phyloP scores from a whole-genome alignment of 805 yeast species.

The Barnettozyma californica region DNA sequence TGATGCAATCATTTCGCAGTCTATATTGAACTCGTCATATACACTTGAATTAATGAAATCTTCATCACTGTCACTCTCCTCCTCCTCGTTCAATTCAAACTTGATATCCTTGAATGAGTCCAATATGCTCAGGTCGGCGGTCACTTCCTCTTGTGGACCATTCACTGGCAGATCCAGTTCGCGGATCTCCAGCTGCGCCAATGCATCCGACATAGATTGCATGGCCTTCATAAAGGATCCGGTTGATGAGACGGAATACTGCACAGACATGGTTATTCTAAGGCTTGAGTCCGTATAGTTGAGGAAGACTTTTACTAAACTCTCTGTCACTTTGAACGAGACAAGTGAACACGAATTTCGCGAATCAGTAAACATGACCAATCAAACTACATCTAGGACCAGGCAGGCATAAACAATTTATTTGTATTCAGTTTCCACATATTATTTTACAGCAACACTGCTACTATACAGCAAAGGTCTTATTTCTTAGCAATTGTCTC shows the following conservation, averaged over 20 bases:
- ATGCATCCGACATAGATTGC: conserved; percentile 57
- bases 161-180: conserved; percentile 30
- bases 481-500: conserved; percentile 46
- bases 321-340: neutral
- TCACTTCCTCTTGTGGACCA: conserved; percentile 26
- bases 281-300: neutral
- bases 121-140: conserved; percentile 30
- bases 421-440: no score
- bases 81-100: conserved; percentile 18
- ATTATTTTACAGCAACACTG: no score
- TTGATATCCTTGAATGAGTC: conserved; percentile 30
- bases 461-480: conserved; percentile 9
- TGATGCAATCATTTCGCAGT: conserved; percentile 28
- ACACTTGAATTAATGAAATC: conserved; percentile 8
- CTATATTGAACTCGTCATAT: conserved; percentile 19
- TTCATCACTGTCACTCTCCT: conserved; percentile 12
- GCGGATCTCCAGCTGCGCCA: conserved; percentile 28
- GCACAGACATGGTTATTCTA: conserved; percentile 33
- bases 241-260: conserved; percentile 57
- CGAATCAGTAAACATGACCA: neutral
- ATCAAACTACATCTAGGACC: neutral
- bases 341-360: neutral
- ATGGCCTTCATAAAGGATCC: conserved; percentile 76
- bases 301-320: no score
- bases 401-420: no score